Conservation (phyloP, 179 eudicot genomes). For the Sideroxylon spinosum region DNA sequence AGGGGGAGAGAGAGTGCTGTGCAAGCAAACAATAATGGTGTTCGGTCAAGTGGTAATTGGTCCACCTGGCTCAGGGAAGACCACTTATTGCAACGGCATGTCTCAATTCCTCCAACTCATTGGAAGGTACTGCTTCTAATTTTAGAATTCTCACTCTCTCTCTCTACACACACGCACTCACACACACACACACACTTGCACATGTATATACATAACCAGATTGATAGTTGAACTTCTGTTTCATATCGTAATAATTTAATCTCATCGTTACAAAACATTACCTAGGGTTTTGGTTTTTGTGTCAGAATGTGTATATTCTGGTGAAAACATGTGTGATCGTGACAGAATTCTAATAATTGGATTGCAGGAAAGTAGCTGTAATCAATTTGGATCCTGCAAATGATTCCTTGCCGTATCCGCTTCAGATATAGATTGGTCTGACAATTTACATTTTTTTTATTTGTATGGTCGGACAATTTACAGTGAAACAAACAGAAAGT, state of each 20-base stretch:
- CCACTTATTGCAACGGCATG: slow-evolving; percentile 98
- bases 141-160: not conserved
- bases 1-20: too few species aligned
- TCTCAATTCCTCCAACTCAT: slow-evolving; percentile 76
- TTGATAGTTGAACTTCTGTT: too few species aligned
- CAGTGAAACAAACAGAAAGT: not conserved
- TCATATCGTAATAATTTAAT: too few species aligned
- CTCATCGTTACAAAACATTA: not conserved
- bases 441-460: not conserved
- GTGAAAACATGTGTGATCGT: not conserved
- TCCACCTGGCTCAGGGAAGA: slow-evolving; percentile 96
- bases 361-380: slow-evolving; percentile 88
- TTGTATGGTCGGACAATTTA: not conserved
- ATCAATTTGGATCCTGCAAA: slow-evolving; percentile 97
- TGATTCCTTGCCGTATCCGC: slow-evolving; percentile 93
- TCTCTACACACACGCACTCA: too few species aligned
- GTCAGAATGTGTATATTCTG: too few species aligned
- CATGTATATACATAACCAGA: too few species aligned
- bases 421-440: not conserved
- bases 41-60: slow-evolving; percentile 97
- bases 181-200: too few species aligned
- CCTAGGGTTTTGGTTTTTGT: not conserved
- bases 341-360: not conserved
- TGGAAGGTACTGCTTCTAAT: slow-evolving; percentile 45
- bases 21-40: slow-evolving; percentile 21